Evolutionary conservation across 2,329 filamentous ascomycete genomes (phyloP), one percentile per base, ranked within the genome.

Genomic region (Xylaria sp.): DNA sequence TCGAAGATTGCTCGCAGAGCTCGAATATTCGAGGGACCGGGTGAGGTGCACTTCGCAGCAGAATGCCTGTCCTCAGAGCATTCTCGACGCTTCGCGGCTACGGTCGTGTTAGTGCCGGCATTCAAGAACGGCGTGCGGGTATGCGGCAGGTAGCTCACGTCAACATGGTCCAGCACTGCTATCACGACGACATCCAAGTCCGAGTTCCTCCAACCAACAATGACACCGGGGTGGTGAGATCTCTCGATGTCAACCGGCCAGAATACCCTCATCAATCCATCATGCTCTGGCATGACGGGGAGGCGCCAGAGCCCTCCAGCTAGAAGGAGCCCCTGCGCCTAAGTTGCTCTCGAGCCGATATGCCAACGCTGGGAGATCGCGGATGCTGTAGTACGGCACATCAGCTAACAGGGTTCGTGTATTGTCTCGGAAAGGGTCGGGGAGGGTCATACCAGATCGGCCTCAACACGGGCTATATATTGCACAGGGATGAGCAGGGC

Each of bases 261-360:
- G 78, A 99, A 97, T 78, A 99, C 87, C 79, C 94, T 91, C 87
- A 97, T 91, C 79, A 97, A 81, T 69, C 90, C 92, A 90, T 94
- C 84, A 80, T 86, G 80, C 76, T 84, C 83, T 78, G 83, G 78
- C 84, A 87, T 87, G 80, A 80, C 82, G 76, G 70, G 69, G 59
- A 57, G 61, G 65, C 65, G 63, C 60, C 64, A 64, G 64, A 64
- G 58, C 59, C 66, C 63, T 64, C 64, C 63, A 63, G 59, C 82
- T 84, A 97, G 75, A 99, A 97, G 56, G 94, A 99, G 64, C 94
- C 94, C 73, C 94, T 86, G 67, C 94, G 88, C 75, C 92, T 88
- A 66, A 99, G 79, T 77, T 99, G 93, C 79, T 99, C 95, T 69
- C 93, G 86, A 59, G 95, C 94, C 63, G 94, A 99, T 66, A 97